Percentiles rank a stretch among this genome's conserved stretches.
These are phyloP conservation scores for Globomyces pollinis-pini DNA, from an alignment of 192 early-diverging fungal species.

Conservation along the genomic window DNA sequence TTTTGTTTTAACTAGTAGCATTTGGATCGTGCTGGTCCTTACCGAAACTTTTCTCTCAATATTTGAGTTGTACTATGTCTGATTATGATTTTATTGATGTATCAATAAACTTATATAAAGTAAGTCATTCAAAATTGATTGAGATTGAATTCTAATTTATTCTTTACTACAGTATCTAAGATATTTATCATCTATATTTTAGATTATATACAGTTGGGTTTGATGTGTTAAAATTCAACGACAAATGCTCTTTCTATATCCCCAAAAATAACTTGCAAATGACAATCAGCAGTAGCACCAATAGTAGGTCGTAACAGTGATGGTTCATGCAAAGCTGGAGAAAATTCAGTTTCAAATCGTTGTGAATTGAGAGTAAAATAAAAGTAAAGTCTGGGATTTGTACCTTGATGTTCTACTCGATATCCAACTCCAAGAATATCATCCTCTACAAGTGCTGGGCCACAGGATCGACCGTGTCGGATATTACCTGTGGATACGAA, in stretches of 20 bases:
- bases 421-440: not conserved
- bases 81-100: not conserved
- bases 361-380: not conserved
- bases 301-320: not conserved
- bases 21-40: slow-evolving; percentile 33
- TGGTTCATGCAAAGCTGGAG: not conserved
- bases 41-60: slow-evolving; percentile 34
- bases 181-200: not conserved
- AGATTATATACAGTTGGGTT: not conserved
- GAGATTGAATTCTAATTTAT: not conserved
- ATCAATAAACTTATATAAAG: not conserved
- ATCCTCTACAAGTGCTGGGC: not conserved
- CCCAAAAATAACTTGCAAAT: not conserved
- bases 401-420: not conserved
- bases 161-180: not conserved
- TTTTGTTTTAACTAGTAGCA: slow-evolving; percentile 20
- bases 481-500: not conserved
- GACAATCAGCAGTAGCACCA: not conserved
- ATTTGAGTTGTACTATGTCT: slow-evolving; percentile 4
- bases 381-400: not conserved
- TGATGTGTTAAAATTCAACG: not conserved
- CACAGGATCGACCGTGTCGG: not conserved
- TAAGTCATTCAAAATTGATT: not conserved
- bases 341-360: not conserved
- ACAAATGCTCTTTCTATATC: not conserved